A percentile compares a stretch with the other conserved stretches of the same genome.
These are phyloP conservation scores for Heterobasidion occidentale DNA, from an alignment of 1,284 basidiomycete genomes.

Conservation along the genomic window DNA sequence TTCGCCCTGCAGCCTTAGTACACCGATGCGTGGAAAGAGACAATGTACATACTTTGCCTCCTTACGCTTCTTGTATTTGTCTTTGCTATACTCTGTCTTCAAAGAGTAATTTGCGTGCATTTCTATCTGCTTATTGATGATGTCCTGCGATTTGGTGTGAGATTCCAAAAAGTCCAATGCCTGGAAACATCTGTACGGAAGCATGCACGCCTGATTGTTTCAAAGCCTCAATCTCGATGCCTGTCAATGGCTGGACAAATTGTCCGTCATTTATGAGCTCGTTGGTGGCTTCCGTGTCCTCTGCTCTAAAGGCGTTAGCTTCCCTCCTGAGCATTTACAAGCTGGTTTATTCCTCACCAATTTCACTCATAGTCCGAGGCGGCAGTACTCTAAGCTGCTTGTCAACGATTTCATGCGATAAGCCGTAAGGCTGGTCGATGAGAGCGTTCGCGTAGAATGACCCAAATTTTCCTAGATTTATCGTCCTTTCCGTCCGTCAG, in stretches of 20 bases:
- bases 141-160: conserved; percentile 53
- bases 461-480: conserved; percentile 69
- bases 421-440: conserved; percentile 66
- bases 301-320: conserved; percentile 29
- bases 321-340: background rate
- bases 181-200: conserved; percentile 36
- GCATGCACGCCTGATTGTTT: conserved; percentile 72
- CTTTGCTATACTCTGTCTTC: conserved; percentile 95
- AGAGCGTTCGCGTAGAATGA: conserved; percentile 64
- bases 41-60: conserved; percentile 74
- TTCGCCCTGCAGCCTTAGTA: conserved; percentile 30
- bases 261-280: conserved; percentile 81
- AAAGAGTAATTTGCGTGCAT: conserved; percentile 83
- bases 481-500: conserved; percentile 33
- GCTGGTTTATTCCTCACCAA: conserved; percentile 40
- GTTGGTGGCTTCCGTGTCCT: conserved; percentile 87
- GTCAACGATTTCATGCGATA: conserved; percentile 69
- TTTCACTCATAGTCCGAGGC: conserved; percentile 60
- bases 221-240: conserved; percentile 74
- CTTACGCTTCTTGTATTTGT: conserved; percentile 93
- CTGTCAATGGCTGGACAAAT: conserved; percentile 70
- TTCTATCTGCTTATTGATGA: conserved; percentile 88
- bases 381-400: conserved; percentile 58
- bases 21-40: conserved; percentile 2
- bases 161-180: background rate